Base-by-base conservation (phyloP, 257 asterid species). In the Apocynum venetum region DNA sequence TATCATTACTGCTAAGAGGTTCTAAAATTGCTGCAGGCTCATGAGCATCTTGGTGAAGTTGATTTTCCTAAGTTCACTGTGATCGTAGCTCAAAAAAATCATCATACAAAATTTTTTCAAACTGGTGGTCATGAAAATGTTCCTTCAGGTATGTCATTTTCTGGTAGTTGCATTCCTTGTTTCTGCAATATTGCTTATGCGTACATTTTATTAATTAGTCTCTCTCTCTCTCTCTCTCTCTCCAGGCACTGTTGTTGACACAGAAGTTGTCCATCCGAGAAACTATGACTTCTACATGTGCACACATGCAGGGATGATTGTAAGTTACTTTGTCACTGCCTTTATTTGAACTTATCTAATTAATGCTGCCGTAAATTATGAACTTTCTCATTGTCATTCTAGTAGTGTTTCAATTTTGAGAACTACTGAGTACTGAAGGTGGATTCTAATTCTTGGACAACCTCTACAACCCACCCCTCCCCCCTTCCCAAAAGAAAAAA, bases 31-130 rank as follows among this genome's bases (percentile, higher is more conserved):
- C 74, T 73, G 35, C 89, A 94, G 98, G 97, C 98, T 77, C 91
- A 86, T 80, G 84, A 88, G 83, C 87, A 89, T 88, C 97, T 92
- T 80, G 97, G 96, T 46, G 97, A 89, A 85, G 79, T 88, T 40
- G 82, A 86, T 52, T 72, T 89, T 75, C 98, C 97, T 14, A 94
- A 92, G 81, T 91, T 94, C 89, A 92, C 97, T 6, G 82, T 94
- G 78, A 86, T 94, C 49, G 92, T 94, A 84, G 98, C 92, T 66
- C 97, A 94, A 83, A 94, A 94, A 83, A 89, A 89, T 84, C 97
- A 94, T 82, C 97, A 92, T 68, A 91, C 96, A 15, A 90, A 80
- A 84, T 86, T 92, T 25, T 94, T 94, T 85, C 97, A 92, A 89
- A 84, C 89, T 84, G 85, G 88, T 44, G 81, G 87, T 47, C 74